Evolutionary conservation across 805 yeast genomes (phyloP).

Genomic region (Naumovozyma castellii): DNA sequence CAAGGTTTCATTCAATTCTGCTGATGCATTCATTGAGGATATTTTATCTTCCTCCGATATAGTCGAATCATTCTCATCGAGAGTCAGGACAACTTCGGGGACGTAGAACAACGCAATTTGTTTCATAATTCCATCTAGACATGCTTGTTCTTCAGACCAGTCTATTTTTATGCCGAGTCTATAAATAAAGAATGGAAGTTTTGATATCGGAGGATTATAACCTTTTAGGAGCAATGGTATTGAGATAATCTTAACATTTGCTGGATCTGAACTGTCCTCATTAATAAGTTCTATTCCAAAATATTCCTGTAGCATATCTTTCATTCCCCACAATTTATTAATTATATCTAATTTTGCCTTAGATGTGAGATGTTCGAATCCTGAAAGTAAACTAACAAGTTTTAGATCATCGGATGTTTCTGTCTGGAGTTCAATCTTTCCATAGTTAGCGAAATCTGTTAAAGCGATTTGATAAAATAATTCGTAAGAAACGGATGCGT

Average conservation of each 20-base stretch:
- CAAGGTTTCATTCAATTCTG: constrained; percentile 32
- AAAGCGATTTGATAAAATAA: constrained; percentile 76
- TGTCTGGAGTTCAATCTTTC: constrained; percentile 38
- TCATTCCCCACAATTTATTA: constrained; percentile 38
- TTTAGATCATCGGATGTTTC: constrained; percentile 5
- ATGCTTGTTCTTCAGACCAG: constrained; percentile 59
- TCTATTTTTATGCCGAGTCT: constrained; percentile 49
- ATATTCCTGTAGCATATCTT: constrained; percentile 74
- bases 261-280: constrained; percentile 23
- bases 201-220: constrained; percentile 51
- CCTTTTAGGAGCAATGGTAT: constrained; percentile 64
- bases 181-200: constrained; percentile 59
- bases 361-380: constrained; percentile 12
- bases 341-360: constrained; percentile 22
- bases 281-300: constrained; percentile 44
- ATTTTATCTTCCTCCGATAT: constrained; percentile 20
- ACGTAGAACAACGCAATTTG: constrained; percentile 67
- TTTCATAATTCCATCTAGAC: constrained; percentile 54
- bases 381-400: constrained; percentile 11
- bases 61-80: constrained; percentile 10
- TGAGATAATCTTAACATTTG: constrained; percentile 33
- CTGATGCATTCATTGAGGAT: constrained; percentile 19
- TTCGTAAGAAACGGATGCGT: constrained; percentile 55
- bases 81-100: constrained; percentile 42
- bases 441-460: constrained; percentile 74